Evolutionary conservation across 106 monocot genomes (phyloP).

Genomic region (Dactylorhiza incarnata): DNA sequence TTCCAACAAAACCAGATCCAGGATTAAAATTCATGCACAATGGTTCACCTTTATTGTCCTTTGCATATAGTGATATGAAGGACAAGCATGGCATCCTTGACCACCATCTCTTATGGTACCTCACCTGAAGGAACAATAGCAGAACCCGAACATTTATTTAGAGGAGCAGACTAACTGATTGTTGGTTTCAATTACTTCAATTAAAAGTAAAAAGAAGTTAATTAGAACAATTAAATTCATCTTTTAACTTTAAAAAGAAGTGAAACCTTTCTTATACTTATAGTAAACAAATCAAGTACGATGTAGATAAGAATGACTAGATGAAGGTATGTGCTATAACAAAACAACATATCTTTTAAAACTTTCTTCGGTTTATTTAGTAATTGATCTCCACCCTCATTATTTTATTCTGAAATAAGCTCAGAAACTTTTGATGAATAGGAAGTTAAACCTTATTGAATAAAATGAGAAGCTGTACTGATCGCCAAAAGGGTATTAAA

Average conservation of each 20-base stretch:
- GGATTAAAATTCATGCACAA: constrained; percentile 39
- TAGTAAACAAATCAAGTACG: not conserved
- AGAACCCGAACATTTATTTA: not conserved
- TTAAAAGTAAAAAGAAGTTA: not conserved
- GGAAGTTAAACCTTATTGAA: not conserved
- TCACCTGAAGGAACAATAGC: constrained; percentile 43
- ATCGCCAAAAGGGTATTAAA: no score
- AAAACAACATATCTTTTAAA: not conserved
- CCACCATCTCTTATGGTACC: constrained; percentile 47
- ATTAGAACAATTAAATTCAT: not conserved
- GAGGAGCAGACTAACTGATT: not conserved
- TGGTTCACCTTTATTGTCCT: constrained; percentile 42
- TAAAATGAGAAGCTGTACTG: no score
- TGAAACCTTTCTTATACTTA: not conserved
- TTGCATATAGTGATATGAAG: constrained; percentile 66
- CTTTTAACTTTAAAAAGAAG: not conserved
- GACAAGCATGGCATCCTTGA: constrained; percentile 37
- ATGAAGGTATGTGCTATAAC: not conserved
- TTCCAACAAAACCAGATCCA: constrained; percentile 68
- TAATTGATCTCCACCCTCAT: not conserved
- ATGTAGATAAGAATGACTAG: not conserved
- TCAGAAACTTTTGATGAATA: not conserved
- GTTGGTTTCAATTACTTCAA: not conserved
- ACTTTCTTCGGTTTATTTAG: not conserved
- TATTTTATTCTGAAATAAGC: not conserved